Percentiles rank a stretch among this genome's conserved stretches.
These are phyloP conservation scores for Fusarium sterilihyphosum DNA, from an alignment of 2,329 filamentous ascomycete species.

Conservation along the genomic window DNA sequence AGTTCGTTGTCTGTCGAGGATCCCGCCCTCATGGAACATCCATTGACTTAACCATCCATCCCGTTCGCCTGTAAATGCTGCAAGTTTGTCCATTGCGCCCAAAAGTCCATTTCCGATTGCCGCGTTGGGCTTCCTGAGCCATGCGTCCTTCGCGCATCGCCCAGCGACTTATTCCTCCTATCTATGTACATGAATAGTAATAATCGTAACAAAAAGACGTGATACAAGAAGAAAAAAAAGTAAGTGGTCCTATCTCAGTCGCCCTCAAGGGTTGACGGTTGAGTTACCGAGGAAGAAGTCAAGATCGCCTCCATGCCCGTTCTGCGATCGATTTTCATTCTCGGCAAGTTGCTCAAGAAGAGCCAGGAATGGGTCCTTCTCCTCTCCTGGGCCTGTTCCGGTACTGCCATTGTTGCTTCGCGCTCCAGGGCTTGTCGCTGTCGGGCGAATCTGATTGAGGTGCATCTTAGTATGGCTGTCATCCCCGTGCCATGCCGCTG, in stretches of 20 bases:
- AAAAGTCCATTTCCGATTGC: background rate
- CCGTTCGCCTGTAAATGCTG: slow-evolving; percentile 36
- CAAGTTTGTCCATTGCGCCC: slow-evolving; percentile 21
- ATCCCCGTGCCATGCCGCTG: slow-evolving; percentile 61
- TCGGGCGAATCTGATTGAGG: slow-evolving; percentile 31
- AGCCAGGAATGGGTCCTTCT: slow-evolving; percentile 84
- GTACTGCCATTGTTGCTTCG: slow-evolving; percentile 62
- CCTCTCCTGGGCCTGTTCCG: slow-evolving; percentile 62
- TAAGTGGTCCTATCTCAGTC: background rate
- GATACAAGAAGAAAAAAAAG: background rate
- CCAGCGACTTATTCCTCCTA: background rate
- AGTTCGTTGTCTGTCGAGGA: slow-evolving; percentile 18
- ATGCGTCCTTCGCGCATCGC: slow-evolving; percentile 3
- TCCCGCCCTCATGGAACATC: slow-evolving; percentile 27
- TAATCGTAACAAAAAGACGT: background rate
- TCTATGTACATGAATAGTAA: background rate
- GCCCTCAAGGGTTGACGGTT: slow-evolving; percentile 18
- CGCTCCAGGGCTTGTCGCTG: slow-evolving; percentile 54
- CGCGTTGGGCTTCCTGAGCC: background rate
- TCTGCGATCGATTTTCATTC: slow-evolving; percentile 71
- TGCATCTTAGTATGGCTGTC: slow-evolving; percentile 43
- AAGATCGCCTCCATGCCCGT: slow-evolving; percentile 76
- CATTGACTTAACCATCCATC: slow-evolving; percentile 4
- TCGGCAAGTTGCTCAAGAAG: slow-evolving; percentile 84
- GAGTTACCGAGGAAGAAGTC: slow-evolving; percentile 74